Evolutionary conservation across 306 rosid genomes (phyloP), one percentile per base, ranked within the genome.

Genomic region (Arachis hypogaea): DNA sequence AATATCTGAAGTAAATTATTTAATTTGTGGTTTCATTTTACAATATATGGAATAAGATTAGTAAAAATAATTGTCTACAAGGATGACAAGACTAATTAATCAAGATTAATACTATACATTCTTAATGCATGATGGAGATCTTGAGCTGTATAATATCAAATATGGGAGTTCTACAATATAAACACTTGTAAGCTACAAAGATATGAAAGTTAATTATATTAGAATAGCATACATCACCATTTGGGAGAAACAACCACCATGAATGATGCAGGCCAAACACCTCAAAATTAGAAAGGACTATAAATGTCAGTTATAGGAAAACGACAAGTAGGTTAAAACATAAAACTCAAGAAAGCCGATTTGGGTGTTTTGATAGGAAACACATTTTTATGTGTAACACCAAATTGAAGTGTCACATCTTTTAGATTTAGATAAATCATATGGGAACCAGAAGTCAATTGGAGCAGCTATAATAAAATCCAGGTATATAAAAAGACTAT

Each of bases 401-500:
- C 67, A 40, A 62, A 62, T 40, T 14, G 16, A 62, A 41, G 50
- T 3, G 67, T 40, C 49, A 40, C 50, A 14, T 62, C 49, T 41
- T 62, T 1, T 41, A 41, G 49, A 62, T 62, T n/a, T 62, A 43
- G 11, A 62, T 2, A 7, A 41, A 62, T 62, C 67, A 61, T 38
- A 6, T 11, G 42, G 41, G 64, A 59, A 7, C 36, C 43, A 11
- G 36, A 59, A 11, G 40, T 29, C 63, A 30, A 9, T 10, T 59
- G 63, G 63, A 11, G 14, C 33, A 30, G 3, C 42, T 59, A 10
- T 22, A 22, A 22, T 22, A 16, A 9, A 1, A 30, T 4, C 43
- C 7, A 5, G 12, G 11, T 47, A 88, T 82, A 78, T 22, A 22
- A 22, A 22, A 22, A 22, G 28, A 22, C 28, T 22, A 22, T 22